These are phyloP conservation scores for Sclerotinia subarctica DNA, from an alignment of 2,329 filamentous ascomycete genomes.

Conservation along the genomic window DNA sequence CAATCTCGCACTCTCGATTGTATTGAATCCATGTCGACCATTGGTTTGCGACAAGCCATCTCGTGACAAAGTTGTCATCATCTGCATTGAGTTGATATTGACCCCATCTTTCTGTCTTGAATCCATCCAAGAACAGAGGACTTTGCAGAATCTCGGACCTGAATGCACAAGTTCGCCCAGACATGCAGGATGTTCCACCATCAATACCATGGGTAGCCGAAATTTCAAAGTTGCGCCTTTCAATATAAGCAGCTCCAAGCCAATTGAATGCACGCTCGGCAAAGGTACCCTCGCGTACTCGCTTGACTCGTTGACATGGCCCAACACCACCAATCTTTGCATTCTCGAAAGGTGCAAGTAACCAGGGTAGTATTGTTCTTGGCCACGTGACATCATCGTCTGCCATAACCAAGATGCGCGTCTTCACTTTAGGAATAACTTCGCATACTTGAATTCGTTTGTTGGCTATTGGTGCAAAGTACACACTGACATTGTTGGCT, in stretches of 20 bases:
- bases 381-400: constrained; percentile 97
- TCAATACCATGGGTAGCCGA: constrained; percentile 93
- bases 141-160: constrained; percentile 83
- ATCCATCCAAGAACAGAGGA: constrained; percentile 79
- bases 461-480: constrained; percentile 82
- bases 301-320: constrained; percentile 81
- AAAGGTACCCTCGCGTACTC: constrained; percentile 57
- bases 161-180: constrained; percentile 89
- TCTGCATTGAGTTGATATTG: constrained; percentile 90
- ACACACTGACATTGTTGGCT: constrained; percentile 64
- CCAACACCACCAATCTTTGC: constrained; percentile 81
- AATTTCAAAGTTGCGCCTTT: constrained; percentile 94
- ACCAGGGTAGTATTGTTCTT: constrained; percentile 79
- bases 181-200: constrained; percentile 94
- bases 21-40: constrained; percentile 98
- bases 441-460: constrained; percentile 92
- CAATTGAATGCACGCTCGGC: constrained; percentile 75
- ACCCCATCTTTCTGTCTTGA: constrained; percentile 88
- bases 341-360: constrained; percentile 89
- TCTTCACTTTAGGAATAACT: constrained; percentile 80
- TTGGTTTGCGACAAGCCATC: constrained; percentile 87
- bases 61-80: constrained; percentile 97
- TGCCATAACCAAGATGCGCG: constrained; percentile 83
- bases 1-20: constrained; percentile 82
- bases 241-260: constrained; percentile 86